Conservation (phyloP, 2,329 filamentous ascomycete species). For the Exserohilum rostratum region DNA sequence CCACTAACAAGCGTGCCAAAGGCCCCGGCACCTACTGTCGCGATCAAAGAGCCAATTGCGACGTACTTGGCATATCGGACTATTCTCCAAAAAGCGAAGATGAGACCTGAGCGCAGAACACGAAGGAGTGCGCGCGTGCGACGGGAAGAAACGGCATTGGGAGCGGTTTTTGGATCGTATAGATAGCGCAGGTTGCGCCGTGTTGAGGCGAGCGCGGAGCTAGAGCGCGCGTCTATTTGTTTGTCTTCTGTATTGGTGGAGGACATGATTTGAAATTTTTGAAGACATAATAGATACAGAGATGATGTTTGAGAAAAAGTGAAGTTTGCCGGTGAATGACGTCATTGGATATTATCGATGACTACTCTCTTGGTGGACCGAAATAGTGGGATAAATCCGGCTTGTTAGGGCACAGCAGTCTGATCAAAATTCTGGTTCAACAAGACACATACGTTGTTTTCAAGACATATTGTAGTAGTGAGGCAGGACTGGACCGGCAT, state of each 20-base stretch:
- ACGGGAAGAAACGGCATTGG: slow-evolving; percentile 38
- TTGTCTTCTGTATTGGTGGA: slow-evolving; percentile 7
- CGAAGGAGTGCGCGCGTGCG: slow-evolving; percentile 50
- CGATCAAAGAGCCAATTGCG: slow-evolving; percentile 48
- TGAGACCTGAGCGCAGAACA: slow-evolving; percentile 45
- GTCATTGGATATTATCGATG: background rate
- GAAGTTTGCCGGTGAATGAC: background rate
- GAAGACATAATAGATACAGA: background rate
- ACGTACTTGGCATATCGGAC: slow-evolving; percentile 54
- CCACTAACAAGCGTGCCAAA: slow-evolving; percentile 48
- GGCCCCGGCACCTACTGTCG: slow-evolving; percentile 48
- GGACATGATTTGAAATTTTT: background rate
- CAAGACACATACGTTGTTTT: too few species aligned
- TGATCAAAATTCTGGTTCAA: too few species aligned
- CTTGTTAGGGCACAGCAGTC: too few species aligned
- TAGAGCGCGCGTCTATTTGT: slow-evolving; percentile 30
- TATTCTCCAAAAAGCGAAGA: slow-evolving; percentile 53
- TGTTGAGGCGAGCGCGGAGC: slow-evolving; percentile 35
- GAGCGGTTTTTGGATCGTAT: slow-evolving; percentile 40
- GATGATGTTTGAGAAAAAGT: background rate
- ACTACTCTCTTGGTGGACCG: too few species aligned
- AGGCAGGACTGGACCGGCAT: too few species aligned
- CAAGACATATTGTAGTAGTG: too few species aligned
- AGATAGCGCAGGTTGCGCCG: slow-evolving; percentile 47
- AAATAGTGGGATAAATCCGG: too few species aligned